These are phyloP conservation scores for Domatiomyces catenatus DNA, from an alignment of 2,329 filamentous ascomycete genomes.

Conservation along the genomic window DNA sequence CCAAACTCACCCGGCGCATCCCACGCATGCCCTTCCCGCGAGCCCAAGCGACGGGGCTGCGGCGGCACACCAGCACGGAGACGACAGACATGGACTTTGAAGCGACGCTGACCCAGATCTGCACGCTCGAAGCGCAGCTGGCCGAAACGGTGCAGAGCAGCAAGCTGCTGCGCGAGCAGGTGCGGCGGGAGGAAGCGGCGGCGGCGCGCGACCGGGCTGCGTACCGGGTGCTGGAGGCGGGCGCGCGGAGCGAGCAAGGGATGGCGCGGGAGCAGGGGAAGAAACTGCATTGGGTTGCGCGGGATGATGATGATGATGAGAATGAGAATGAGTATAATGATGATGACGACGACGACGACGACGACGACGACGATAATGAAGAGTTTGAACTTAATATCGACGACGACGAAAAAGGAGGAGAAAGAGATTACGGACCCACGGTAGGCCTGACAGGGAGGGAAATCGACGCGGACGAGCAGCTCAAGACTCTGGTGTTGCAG, in stretches of 20 bases:
- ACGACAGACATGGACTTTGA: slow-evolving; percentile 31
- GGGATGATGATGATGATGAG: slow-evolving; percentile 14
- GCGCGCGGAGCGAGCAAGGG: slow-evolving; percentile 25
- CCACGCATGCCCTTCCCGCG: slow-evolving; percentile 33
- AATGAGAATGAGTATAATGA: slow-evolving; percentile 19
- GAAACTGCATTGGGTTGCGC: slow-evolving; percentile 19
- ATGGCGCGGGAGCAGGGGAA: slow-evolving; percentile 24
- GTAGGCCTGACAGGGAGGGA: slow-evolving; percentile 6
- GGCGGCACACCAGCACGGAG: slow-evolving; percentile 17
- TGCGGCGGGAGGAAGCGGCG: slow-evolving; percentile 28
- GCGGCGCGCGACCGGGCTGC: slow-evolving; percentile 27
- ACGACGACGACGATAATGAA: slow-evolving; percentile 8
- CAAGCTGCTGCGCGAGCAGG: slow-evolving; percentile 27
- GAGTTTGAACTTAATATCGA: slow-evolving; percentile 8
- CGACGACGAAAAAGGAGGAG: background rate
- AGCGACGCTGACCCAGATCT: slow-evolving; percentile 22
- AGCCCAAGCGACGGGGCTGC: slow-evolving; percentile 7
- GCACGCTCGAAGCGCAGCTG: slow-evolving; percentile 24
- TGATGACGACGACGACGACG: slow-evolving; percentile 1
- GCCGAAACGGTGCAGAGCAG: slow-evolving; percentile 26
- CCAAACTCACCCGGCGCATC: slow-evolving; percentile 22
- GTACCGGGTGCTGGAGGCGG: slow-evolving; percentile 29
- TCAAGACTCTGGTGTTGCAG: slow-evolving; percentile 24
- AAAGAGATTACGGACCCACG: background rate
- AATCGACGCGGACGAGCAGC: slow-evolving; percentile 25